Base-by-base conservation (phyloP, 371 early-diverging fungal species). In the Quaeritorhiza haematococci region DNA sequence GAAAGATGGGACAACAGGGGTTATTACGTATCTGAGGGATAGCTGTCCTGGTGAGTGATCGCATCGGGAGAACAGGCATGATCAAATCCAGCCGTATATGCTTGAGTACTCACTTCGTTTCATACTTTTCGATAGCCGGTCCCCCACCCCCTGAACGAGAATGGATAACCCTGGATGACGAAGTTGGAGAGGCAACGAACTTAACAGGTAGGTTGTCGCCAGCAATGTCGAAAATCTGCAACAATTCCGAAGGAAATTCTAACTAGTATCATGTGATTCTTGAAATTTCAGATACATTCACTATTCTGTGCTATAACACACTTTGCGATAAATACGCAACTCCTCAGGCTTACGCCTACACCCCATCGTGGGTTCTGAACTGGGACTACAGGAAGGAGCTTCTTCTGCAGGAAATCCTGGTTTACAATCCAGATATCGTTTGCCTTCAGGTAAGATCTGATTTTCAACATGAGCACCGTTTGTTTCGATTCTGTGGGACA, bases 361-460 rank as follows among this genome's bases (percentile, higher is more conserved):
- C 95, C 21, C 99, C 99, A 13, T 88, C 92, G 4, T 99, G 98
- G 97, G 95, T 93, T 1, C 78, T 99, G 52, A 75, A 79, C 0
- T 95, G 96, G 92, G 92, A 95, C 24, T 90, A 91, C 68, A 91
- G 99, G 55, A 89, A 88, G 63, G 96, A 96, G 54, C 79, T 83
- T 17, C 83, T 99, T 47, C 67, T 96, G 47, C 82, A 91, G 23
- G 98, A 98, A 64, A 87, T 98, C 30, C 58, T 86, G 19, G 82
- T 84, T 17, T 91, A 88, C 64, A 87, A 89, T 61, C 84, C 96
- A 0, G 99, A 99, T 70, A 87, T 99, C 56, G 69, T 98, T 15
- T 97, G 96, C 67, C 73, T 99, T 50, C 99, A 97, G 84, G 94
- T 91, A 64, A 59, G 71, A 47, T 66, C 33, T 38, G 33, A 17